Evolutionary conservation across 169 alveolate species (phyloP), one percentile per base, ranked within the genome.

Genomic region (Plasmodium berghei): DNA sequence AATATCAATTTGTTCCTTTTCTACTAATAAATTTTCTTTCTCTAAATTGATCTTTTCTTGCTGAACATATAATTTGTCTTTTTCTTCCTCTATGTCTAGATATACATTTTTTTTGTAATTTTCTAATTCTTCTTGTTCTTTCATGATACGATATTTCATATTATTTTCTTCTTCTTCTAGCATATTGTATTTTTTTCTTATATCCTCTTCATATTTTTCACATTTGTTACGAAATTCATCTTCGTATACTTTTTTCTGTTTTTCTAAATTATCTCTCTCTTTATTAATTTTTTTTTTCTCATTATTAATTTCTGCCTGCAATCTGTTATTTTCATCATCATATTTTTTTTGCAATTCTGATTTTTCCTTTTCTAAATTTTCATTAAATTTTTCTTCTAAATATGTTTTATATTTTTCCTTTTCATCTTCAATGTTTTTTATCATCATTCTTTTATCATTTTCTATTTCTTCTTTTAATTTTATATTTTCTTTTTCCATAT

Each of bases 41-140:
- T 80, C 90, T 61, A 80, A 59, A 67, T 80, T 80, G 45, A 80
- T 14, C 63, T 80, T 80, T 42, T 80, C 90, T 34, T 67, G 80
- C 18, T 80, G 90, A 1, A 80, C 90, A 71, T 80, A 80, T 16
- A 80, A 71, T 18, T 80, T 80, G 10, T 80, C 90, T 67, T 80
- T 80, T n/a, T 80, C 90, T 55, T 80, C 90, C 62, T 80, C 90
- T 22, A 80, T 80, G 61, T 80, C 90, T 20, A 80, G 42, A 20
- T 80, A 80, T 0, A 80, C 72, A 14, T 49, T 66, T 9, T 80
- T 80, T 26, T 80, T 80, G 52, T 66, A 80, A 18, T 80, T 80
- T 61, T 80, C 90, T 18, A 80, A 54, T 61, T 80, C 90, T 80
- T 80, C 90, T 59, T 80, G 90, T 71, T 80, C 90, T 59, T 80